Conservation (phyloP, 2,329 filamentous ascomycete species). For the Xylaria sp. region DNA sequence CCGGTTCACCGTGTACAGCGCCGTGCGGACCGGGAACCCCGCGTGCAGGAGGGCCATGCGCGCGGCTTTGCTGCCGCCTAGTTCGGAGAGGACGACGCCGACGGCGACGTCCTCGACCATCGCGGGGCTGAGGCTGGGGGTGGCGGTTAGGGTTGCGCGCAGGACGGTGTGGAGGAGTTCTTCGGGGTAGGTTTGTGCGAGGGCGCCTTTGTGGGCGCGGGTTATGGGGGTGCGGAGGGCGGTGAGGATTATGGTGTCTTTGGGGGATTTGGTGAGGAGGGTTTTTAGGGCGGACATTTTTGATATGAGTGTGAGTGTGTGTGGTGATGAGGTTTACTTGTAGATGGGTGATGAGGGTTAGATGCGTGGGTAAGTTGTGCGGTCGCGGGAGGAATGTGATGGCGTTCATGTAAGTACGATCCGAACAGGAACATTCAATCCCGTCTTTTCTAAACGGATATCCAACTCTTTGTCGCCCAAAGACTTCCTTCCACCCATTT, state of each 20-base stretch:
- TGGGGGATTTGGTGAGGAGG: conserved; percentile 74
- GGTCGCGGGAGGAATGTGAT: too few relatives aligned
- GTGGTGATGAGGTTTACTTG: not conserved
- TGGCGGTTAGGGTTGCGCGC: conserved; percentile 63
- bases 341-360: too few relatives aligned
- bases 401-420: too few relatives aligned
- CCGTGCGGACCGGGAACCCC: conserved; percentile 65
- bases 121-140: conserved; percentile 65
- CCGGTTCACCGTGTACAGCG: conserved; percentile 82
- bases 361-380: too few relatives aligned
- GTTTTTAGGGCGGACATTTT: conserved; percentile 49
- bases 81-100: conserved; percentile 83
- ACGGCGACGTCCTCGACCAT: conserved; percentile 68
- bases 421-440: too few relatives aligned
- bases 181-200: conserved; percentile 87
- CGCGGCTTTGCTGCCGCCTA: conserved; percentile 84
- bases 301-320: conserved; percentile 7
- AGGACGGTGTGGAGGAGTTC: conserved; percentile 69
- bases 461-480: too few relatives aligned
- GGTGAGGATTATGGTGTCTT: conserved; percentile 83
- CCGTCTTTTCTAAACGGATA: too few relatives aligned
- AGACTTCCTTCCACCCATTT: too few relatives aligned
- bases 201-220: conserved; percentile 72
- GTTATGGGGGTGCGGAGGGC: conserved; percentile 85
- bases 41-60: conserved; percentile 87